phyloP scores from a whole-genome alignment of 768 basidiomycete genomes.

The Leccinellum albellum region DNA sequence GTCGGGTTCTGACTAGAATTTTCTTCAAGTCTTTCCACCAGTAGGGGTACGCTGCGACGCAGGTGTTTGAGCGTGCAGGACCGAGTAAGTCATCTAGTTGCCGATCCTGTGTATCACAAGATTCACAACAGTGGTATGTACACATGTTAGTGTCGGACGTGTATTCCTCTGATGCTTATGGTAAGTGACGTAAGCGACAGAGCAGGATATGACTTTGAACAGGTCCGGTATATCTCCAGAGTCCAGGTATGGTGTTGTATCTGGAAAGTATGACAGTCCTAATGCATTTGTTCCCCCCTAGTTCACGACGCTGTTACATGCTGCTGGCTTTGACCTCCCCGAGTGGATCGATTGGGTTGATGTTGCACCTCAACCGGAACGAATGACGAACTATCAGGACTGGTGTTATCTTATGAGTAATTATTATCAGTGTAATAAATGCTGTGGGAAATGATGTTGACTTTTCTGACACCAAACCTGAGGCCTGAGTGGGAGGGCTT shows the following conservation, averaged over 20 bases:
- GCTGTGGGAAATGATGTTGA: not conserved
- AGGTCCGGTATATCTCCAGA: slow-evolving; percentile 80
- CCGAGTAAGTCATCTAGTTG: slow-evolving; percentile 40
- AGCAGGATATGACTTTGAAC: slow-evolving; percentile 77
- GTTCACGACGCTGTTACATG: slow-evolving; percentile 70
- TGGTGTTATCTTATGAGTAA: not conserved
- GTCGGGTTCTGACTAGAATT: not conserved
- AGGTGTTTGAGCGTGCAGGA: slow-evolving; percentile 85
- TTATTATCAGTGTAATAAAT: not conserved
- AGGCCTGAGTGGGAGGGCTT: not conserved
- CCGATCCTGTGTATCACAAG: slow-evolving; percentile 90
- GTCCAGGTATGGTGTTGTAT: slow-evolving; percentile 57
- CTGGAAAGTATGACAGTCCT: not conserved
- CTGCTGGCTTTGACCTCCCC: slow-evolving; percentile 54
- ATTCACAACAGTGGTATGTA: slow-evolving; percentile 70
- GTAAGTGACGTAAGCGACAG: slow-evolving; percentile 76
- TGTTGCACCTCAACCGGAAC: not conserved
- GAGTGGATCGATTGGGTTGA: not conserved
- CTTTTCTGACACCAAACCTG: not conserved
- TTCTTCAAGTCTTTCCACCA: slow-evolving; percentile 64
- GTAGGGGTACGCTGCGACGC: slow-evolving; percentile 81
- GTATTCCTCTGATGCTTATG: not conserved
- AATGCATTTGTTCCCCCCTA: slow-evolving; percentile 21
- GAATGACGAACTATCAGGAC: not conserved
- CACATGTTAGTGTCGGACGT: not conserved